Evolutionary conservation across 257 asterid species (phyloP), one percentile per base, ranked within the genome.

Genomic region (Solanum chmielewskii): DNA sequence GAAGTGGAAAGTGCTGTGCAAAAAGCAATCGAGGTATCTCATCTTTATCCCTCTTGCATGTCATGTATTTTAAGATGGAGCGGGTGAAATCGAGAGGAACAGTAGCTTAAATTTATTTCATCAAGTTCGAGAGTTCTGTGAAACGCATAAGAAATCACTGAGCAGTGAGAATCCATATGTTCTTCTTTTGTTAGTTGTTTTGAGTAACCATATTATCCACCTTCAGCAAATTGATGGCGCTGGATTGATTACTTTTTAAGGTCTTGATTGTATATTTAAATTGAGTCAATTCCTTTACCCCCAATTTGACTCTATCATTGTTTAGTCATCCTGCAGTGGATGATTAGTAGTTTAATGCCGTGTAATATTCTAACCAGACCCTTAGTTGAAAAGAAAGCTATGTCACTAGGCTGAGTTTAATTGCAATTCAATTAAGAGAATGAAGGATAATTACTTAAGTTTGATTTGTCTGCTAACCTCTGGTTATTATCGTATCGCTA

Each of bases 11-110:
- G 87, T 77, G 92, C 96, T 86, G 92, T 91, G 87, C 93, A 95
- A 85, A 94, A 95, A 88, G 97, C 98, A 75, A 88, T 95, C 11
- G 96, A 94, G 97, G 98, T 94, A 92, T 90, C 92, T 49, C 85
- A 18, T 81, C 20, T 49, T 31, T 20, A 81, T 74, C 47, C 33
- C 64, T 52, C 45, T 29, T 35, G 74, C 69, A 49, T 81, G 85
- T 81, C 27, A 31, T 81, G 27, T 81, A 29, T 20, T 49, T 18
- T 49, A 49, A 49, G 70, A 18, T 81, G 41, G 15, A 29, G 66
- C 21, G 85, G 20, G 7, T 81, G 85, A 4, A 75, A 75, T 75
- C 2, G 20, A 81, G 85, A 10, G 41, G 64, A 78, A 8, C 16
- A 78, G 27, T 78, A 45, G 13, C 69, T 81, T 29, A 29, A 7